Conservation (phyloP, 164 flowering plant species). For the Hamamelis virginiana region DNA sequence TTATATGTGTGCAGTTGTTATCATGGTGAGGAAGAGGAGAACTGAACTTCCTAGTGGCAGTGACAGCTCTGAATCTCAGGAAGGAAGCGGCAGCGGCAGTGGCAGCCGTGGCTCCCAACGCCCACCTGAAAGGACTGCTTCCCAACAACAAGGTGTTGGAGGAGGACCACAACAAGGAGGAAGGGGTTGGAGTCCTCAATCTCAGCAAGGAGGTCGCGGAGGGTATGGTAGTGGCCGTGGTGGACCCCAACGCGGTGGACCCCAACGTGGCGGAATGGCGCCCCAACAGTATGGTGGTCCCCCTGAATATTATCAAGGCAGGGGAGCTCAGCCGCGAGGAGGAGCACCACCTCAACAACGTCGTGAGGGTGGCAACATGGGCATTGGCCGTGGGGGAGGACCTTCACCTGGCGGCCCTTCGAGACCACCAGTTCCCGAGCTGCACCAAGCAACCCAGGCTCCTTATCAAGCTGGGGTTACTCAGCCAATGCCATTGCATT, state of each 20-base stretch:
- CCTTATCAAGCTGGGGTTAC: conserved; percentile 38
- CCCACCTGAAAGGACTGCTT: conserved; percentile 27
- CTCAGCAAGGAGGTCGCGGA: conserved; percentile 41
- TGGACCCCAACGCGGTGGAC: conserved; percentile 26
- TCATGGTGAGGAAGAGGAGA: conserved; percentile 74
- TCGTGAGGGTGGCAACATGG: conserved; percentile 28
- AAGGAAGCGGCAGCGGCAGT: conserved; percentile 38
- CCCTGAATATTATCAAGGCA: conserved; percentile 42
- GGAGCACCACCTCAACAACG: conserved; percentile 45
- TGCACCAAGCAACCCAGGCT: conserved; percentile 77
- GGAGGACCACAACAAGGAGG: conserved; percentile 43
- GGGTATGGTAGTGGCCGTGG: conserved; percentile 38
- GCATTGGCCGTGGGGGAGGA: conserved; percentile 37
- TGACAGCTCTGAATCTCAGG: conserved; percentile 61
- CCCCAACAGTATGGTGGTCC: conserved; percentile 44
- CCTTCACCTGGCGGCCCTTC: conserved; percentile 43
- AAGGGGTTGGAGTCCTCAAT: conserved; percentile 49
- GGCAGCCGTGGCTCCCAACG: conserved; percentile 46
- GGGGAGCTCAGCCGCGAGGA: conserved; percentile 35
- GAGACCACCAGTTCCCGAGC: conserved; percentile 64
- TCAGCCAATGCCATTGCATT: conserved; percentile 27
- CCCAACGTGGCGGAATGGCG: conserved; percentile 25
- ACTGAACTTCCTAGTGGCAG: conserved; percentile 45
- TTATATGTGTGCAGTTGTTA: conserved; percentile 13
- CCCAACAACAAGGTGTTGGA: conserved; percentile 28